These are phyloP conservation scores for Phytophthora melonis DNA, from an alignment of 352 stramenopile species.

Conservation along the genomic window DNA sequence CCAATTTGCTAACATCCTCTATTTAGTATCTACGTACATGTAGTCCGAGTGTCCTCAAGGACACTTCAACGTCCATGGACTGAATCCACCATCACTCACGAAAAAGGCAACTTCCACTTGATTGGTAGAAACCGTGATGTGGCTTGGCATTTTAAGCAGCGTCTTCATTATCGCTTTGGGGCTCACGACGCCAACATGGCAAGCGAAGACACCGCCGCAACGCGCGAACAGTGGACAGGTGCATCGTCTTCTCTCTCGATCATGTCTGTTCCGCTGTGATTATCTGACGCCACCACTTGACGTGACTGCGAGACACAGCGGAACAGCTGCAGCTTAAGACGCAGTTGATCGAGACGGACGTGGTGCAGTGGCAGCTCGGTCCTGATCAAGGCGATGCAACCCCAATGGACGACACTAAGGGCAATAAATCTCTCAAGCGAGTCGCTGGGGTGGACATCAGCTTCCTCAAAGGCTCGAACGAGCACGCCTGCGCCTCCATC, in stretches of 20 bases:
- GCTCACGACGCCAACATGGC: constrained; percentile 14
- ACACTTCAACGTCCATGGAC: constrained; percentile 9
- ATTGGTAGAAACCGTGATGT: constrained; percentile 24
- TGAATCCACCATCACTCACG: constrained; percentile 18
- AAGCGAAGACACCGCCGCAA: constrained; percentile 12
- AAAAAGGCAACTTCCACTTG: constrained; percentile 5
- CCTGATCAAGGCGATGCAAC: neutral
- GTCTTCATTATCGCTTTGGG: constrained; percentile 5
- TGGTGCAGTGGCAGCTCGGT: constrained; percentile 51
- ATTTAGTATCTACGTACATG: too few species aligned
- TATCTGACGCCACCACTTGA: constrained; percentile 7
- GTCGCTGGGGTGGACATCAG: constrained; percentile 88
- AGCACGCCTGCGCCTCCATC: constrained; percentile 84
- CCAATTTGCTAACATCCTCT: too few species aligned
- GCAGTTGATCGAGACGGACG: constrained; percentile 54
- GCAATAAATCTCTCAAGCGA: constrained; percentile 35
- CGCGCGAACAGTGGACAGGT: constrained; percentile 42
- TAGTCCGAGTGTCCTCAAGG: neutral
- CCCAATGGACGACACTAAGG: constrained; percentile 8
- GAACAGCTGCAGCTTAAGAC: constrained; percentile 73
- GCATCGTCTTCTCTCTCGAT: neutral
- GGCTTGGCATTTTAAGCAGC: neutral
- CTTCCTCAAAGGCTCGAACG: constrained; percentile 81
- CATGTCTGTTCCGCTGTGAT: neutral
- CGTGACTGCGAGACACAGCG: constrained; percentile 24